Percentiles rank a stretch among this genome's conserved stretches.
Conservation (phyloP, 1,284 basidiomycete genomes). For the Ceratobasidium sp. region DNA sequence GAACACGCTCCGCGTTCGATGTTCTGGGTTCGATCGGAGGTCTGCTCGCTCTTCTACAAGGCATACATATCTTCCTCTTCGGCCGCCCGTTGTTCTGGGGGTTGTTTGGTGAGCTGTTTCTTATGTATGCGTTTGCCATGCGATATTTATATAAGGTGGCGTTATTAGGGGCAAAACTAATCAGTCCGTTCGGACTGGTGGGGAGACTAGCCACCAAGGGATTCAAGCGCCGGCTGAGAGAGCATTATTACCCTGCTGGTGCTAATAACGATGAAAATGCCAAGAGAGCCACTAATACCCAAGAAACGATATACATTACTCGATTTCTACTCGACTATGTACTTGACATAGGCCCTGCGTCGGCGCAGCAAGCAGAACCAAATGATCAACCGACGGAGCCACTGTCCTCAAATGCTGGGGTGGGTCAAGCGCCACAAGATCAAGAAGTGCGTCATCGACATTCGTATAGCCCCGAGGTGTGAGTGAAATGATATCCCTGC, state of each 20-base stretch:
- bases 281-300: not conserved
- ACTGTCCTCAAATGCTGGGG: not conserved
- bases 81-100: conserved; percentile 30
- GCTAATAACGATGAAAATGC: not conserved
- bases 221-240: not conserved
- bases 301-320: conserved; percentile 18
- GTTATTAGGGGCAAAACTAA: conserved; percentile 3
- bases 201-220: not conserved
- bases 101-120: conserved; percentile 5
- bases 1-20: conserved; percentile 3
- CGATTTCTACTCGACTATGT: conserved; percentile 29
- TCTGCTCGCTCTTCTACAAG: conserved; percentile 27
- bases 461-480: too few relatives aligned
- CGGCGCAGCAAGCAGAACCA: not conserved
- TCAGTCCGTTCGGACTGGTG: conserved; percentile 11
- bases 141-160: not conserved
- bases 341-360: conserved; percentile 18
- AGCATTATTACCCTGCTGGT: conserved; percentile 1
- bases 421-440: too few relatives aligned
- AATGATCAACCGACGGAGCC: not conserved
- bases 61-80: conserved; percentile 23
- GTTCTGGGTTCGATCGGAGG: conserved; percentile 26
- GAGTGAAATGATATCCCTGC: too few relatives aligned
- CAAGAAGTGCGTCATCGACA: too few relatives aligned
- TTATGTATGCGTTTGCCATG: too few relatives aligned